These are phyloP conservation scores for Kodamaea kaohsiungensis DNA, from an alignment of 805 yeast species.

Conservation along the genomic window DNA sequence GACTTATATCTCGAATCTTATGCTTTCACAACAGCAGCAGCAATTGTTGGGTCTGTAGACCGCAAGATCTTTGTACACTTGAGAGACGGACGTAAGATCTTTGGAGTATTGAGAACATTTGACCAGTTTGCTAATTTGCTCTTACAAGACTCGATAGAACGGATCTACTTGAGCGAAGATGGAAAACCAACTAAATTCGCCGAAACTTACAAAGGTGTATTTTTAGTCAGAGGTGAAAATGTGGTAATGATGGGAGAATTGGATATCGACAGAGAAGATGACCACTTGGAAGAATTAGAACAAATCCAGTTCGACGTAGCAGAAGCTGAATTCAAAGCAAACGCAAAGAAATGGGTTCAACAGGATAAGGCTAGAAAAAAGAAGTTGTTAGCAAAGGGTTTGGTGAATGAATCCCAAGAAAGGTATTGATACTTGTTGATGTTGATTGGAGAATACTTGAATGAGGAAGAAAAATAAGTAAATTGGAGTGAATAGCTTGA, in stretches of 20 bases:
- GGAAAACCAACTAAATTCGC: slow-evolving; percentile 53
- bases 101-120: slow-evolving; percentile 90
- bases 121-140: slow-evolving; percentile 95
- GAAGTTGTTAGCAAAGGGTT: slow-evolving; percentile 52
- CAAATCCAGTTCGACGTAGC: slow-evolving; percentile 67
- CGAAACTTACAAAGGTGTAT: slow-evolving; percentile 76
- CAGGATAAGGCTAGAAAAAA: slow-evolving; percentile 49
- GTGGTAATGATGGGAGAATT: slow-evolving; percentile 92
- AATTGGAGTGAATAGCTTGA: not conserved
- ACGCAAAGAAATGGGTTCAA: slow-evolving; percentile 34
- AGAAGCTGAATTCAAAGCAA: slow-evolving; percentile 39
- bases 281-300: slow-evolving; percentile 55
- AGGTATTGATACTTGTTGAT: slow-evolving; percentile 2
- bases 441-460: too few species aligned
- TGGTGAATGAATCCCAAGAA: slow-evolving; percentile 56
- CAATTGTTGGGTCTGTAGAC: slow-evolving; percentile 85
- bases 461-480: not conserved
- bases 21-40: slow-evolving; percentile 86
- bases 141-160: slow-evolving; percentile 85
- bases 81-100: slow-evolving; percentile 85
- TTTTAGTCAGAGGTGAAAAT: slow-evolving; percentile 93
- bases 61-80: slow-evolving; percentile 79
- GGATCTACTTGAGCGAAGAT: slow-evolving; percentile 59
- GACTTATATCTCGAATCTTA: slow-evolving; percentile 74
- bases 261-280: slow-evolving; percentile 84